Evolutionary conservation across 495 filamentous ascomycete species (phyloP), one percentile per base, ranked within the genome.

Genomic region (Ramalina peruviana): DNA sequence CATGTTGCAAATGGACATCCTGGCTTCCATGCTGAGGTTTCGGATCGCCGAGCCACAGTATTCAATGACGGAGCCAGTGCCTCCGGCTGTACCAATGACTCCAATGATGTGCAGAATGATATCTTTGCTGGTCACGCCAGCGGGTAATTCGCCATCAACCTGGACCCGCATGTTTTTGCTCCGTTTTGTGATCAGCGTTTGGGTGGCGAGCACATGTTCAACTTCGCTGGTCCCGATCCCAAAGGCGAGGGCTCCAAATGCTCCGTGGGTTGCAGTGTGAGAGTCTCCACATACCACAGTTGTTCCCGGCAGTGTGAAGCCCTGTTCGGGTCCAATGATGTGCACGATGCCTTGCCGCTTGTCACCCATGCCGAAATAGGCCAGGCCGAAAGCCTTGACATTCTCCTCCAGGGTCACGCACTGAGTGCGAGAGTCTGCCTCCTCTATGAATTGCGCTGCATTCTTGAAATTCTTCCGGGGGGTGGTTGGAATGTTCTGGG

Each of bases 1-100:
- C 92, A 98, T 98, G 72, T 98, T 98, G 69, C 92, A 97, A 62
- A 98, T 92, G 49, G 87, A 94, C 90, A 98, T 97, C 59, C 92
- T 82, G 36, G 92, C 92, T 64, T 98, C 92, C 79, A 98, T 95
- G 68, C 86, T 94, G 57, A 98, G 72, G 38, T 66, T 67, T 54
- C 86, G 78, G 61, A 98, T 95, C 47, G 89, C 87, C 46, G 87
- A 93, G 46, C 92, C 92, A 58, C 86, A 93, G 75, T 84, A 98
- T 71, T 98, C 92, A 58, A 98, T 94, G 52, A 98, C 92, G 46
- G 85, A 80, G 57, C 89, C 89, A 40, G 80, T 98, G 48, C 92
- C 92, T 65, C 90, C 92, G 44, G 92, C 92, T 40, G 92, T 97
- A 54, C 92, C 92, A 58, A 98, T 92, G 49, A 88, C 66, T 60